Evolutionary conservation across 2,329 filamentous ascomycete genomes (phyloP), one percentile per base, ranked within the genome.

Genomic region (Scytalidium sp.): DNA sequence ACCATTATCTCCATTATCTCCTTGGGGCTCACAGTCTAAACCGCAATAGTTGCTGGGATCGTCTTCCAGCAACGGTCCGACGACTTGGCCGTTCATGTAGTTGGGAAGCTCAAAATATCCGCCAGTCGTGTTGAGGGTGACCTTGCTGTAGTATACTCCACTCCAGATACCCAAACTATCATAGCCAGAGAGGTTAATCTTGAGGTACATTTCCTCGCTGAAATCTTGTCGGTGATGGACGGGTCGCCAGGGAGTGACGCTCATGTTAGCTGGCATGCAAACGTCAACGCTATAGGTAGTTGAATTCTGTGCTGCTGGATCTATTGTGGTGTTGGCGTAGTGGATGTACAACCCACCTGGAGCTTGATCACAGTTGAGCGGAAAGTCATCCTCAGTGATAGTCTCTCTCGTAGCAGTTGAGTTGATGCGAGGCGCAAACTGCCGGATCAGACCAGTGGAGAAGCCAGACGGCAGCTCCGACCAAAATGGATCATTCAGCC

Each of bases 171-270:
- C 21, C 13, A 7, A 13, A n/a, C 7, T 17, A 10, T n/a, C 6
- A 9, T 19, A 17, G 3, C 17, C 40, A 22, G 29, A 21, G 5
- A 50, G 19, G 2, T 27, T 58, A 1, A 61, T 43, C 36, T 64
- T 62, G 13, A 67, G 39, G 51, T 65, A 67, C 0, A 67, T 49
- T 8, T 48, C 52, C 44, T 67, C 65, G 0, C 51, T 50, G 42
- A 68, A 65, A 8, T 65, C 60, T 44, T 67, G 65, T 15, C 62
- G 60, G 19, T 51, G 44, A 15, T 57, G 54, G 3, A 59, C 65
- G 22, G 19, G 15, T 32, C 45, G 49, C 63, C 65, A 67, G 9
- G 61, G 63, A 13, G 63, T 57, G 5, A 45, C 40, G 2, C 19
- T 52, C 21, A 52, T n/a, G 40, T 61, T 48, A 2, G 46, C 49